phyloP scores from a whole-genome alignment of 1,139 yeast genomes.

The Blastobotrys persicus region DNA sequence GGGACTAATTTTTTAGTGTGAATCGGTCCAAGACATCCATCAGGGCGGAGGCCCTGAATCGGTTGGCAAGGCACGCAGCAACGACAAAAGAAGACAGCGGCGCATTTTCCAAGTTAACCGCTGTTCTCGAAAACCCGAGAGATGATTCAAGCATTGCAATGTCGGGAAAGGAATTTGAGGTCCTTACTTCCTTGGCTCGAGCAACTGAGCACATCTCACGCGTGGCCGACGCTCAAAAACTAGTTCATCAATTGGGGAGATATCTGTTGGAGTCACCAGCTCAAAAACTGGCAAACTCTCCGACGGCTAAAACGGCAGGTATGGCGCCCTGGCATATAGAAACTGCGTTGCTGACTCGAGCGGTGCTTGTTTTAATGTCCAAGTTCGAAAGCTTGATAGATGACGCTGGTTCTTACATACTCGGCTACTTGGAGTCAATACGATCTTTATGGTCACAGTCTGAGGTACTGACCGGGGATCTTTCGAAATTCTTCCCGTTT shows the following conservation, averaged over 20 bases:
- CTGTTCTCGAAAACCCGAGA: constrained; percentile 19
- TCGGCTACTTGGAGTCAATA: constrained; percentile 41
- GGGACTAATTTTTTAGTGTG: constrained; percentile 23
- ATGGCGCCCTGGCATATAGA: constrained; percentile 48
- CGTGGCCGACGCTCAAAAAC: constrained; percentile 48
- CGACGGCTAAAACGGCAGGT: constrained; percentile 44
- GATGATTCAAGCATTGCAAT: constrained; percentile 30
- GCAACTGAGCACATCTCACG: constrained; percentile 47
- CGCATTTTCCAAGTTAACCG: constrained; percentile 25
- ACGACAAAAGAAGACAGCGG: constrained; percentile 19
- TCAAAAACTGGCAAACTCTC: constrained; percentile 49
- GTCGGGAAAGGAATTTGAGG: constrained; percentile 61
- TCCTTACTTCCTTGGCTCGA: constrained; percentile 62
- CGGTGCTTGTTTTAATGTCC: constrained; percentile 37
- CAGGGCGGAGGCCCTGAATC: constrained; percentile 60
- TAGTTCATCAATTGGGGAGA: constrained; percentile 53
- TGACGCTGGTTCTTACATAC: constrained; percentile 42
- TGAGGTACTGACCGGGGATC: constrained; percentile 15
- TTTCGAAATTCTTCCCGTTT: constrained; percentile 38
- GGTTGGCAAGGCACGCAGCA: constrained; percentile 44
- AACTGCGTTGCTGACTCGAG: constrained; percentile 41
- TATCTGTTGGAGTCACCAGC: constrained; percentile 60
- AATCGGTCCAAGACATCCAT: constrained; percentile 37
- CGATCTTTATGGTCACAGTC: constrained; percentile 32
- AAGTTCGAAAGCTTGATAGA: constrained; percentile 45